Percentiles rank a stretch among this genome's conserved stretches.
Conservation (phyloP, 805 yeast species). For the Pichia cephalocereana region DNA sequence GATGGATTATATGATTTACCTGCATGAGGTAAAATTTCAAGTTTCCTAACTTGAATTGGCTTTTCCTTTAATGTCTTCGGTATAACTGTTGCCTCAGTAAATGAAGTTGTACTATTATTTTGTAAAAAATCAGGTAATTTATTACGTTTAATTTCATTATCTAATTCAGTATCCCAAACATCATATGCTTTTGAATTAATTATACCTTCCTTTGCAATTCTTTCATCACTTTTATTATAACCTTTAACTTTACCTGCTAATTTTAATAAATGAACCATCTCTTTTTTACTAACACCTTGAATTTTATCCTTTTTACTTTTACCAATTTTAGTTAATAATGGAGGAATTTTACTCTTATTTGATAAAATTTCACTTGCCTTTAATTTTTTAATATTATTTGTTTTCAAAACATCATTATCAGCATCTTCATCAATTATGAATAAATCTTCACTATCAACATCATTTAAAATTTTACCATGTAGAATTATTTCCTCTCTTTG, state of each 20-base stretch:
- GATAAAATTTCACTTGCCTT: constrained; percentile 55
- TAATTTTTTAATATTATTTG: constrained; percentile 27
- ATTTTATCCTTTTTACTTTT: constrained; percentile 28
- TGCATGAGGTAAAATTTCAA: constrained; percentile 54
- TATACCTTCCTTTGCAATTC: constrained; percentile 57
- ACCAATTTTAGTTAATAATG: constrained; percentile 35
- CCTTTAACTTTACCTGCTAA: constrained; percentile 67
- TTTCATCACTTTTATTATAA: constrained; percentile 40
- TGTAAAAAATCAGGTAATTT: constrained; percentile 32
- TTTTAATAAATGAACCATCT: constrained; percentile 57
- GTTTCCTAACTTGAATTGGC: constrained; percentile 46
- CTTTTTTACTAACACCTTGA: constrained; percentile 58
- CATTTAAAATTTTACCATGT: constrained; percentile 34
- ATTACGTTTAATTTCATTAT: constrained; percentile 10
- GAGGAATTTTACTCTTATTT: constrained; percentile 69
- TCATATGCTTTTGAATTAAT: constrained; percentile 45
- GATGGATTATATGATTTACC: constrained; percentile 94
- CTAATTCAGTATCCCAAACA: constrained; percentile 46
- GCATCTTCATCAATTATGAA: constrained; percentile 64
- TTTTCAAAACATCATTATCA: constrained; percentile 38
- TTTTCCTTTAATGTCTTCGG: constrained; percentile 47
- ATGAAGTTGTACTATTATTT: constrained; percentile 26
- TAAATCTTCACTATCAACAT: constrained; percentile 37
- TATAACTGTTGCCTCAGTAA: constrained; percentile 41
- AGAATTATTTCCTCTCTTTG: constrained; percentile 52